Evolutionary conservation across 495 filamentous ascomycete genomes (phyloP).

Genomic region (Diplogelasinospora grovesii): DNA sequence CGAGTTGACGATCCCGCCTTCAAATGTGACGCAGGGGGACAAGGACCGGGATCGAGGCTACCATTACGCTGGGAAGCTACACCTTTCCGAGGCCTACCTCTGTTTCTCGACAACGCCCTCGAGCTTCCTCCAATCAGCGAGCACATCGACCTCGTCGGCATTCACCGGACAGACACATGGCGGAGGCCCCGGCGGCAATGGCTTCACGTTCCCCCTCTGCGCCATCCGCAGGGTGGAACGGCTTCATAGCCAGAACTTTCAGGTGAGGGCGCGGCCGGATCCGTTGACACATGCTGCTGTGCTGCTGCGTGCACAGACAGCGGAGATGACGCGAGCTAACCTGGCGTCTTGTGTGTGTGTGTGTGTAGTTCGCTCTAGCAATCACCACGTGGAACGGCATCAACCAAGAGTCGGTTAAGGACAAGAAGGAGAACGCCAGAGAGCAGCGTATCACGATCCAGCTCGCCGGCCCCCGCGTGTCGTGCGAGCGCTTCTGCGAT

Average conservation of each 20-base stretch:
- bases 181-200: slow-evolving; percentile 88
- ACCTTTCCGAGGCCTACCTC: slow-evolving; percentile 87
- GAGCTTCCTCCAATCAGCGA: slow-evolving; percentile 76
- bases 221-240: slow-evolving; percentile 87
- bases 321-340: background rate
- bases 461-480: slow-evolving; percentile 77
- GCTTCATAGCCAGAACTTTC: slow-evolving; percentile 79
- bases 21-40: slow-evolving; percentile 51
- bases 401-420: slow-evolving; percentile 41
- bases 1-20: slow-evolving; percentile 77
- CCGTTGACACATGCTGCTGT: background rate
- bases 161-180: slow-evolving; percentile 88
- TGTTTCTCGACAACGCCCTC: slow-evolving; percentile 93
- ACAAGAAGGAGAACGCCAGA: slow-evolving; percentile 43
- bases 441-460: slow-evolving; percentile 84
- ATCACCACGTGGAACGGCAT: slow-evolving; percentile 95
- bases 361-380: slow-evolving; percentile 68
- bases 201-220: slow-evolving; percentile 92
- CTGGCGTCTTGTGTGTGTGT: background rate
- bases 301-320: too few relatives aligned
- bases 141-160: slow-evolving; percentile 61
- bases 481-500: slow-evolving; percentile 94
- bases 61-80: slow-evolving; percentile 87
- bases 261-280: too few relatives aligned
- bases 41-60: slow-evolving; percentile 62